These are phyloP conservation scores for Nannochloropsis salina DNA, from an alignment of 108 stramenopile genomes.

Conservation along the genomic window DNA sequence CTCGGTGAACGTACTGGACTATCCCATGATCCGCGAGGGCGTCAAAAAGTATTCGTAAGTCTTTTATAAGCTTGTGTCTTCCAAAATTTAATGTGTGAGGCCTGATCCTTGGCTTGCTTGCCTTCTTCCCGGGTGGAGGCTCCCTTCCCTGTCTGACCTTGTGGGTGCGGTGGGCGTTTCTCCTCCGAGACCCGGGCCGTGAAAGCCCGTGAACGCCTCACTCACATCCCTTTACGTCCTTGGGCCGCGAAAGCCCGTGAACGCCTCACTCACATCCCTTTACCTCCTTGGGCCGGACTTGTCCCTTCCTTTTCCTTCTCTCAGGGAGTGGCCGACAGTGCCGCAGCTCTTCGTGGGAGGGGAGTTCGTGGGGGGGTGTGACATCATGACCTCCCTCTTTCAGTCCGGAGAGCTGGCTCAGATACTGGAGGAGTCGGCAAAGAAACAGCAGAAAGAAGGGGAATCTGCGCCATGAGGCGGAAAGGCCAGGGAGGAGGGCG, in stretches of 20 bases:
- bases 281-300: too few relatives aligned
- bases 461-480: neutral
- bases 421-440: constrained; percentile 56
- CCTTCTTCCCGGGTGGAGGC: too few relatives aligned
- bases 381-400: constrained; percentile 83
- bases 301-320: neutral
- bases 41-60: constrained; percentile 70
- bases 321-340: constrained; percentile 67
- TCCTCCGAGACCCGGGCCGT: too few relatives aligned
- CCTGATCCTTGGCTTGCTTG: too few relatives aligned
- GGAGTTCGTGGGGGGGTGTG: constrained; percentile 93
- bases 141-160: too few relatives aligned
- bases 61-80: neutral
- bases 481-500: neutral
- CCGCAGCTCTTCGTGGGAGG: constrained; percentile 92
- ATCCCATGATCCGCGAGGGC: constrained; percentile 88
- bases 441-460: neutral
- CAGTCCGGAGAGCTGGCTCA: constrained; percentile 78
- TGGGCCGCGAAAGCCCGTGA: too few relatives aligned
- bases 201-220: too few relatives aligned
- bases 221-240: too few relatives aligned
- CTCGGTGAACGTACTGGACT: constrained; percentile 93
- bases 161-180: too few relatives aligned
- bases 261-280: too few relatives aligned
- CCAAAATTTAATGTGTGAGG: too few relatives aligned